A percentile compares a stretch with the other conserved stretches of the same genome.
These are phyloP conservation scores for Apophysomyces elegans DNA, from an alignment of 371 early-diverging fungal species.

Conservation along the genomic window DNA sequence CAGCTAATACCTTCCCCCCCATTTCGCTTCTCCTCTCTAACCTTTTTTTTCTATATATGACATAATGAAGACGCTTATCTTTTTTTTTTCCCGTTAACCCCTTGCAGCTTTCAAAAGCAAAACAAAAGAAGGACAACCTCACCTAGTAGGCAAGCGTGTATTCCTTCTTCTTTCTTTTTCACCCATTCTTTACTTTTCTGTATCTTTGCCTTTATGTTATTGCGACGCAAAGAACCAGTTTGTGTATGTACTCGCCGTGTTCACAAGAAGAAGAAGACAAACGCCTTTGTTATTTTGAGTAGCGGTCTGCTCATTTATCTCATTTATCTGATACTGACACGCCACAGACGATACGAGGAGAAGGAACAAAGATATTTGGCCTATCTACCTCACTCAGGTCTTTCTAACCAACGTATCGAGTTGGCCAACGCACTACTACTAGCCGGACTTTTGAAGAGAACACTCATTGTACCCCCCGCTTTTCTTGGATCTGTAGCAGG, in stretches of 20 bases:
- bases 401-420: slow-evolving; percentile 64
- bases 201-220: neutral
- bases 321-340: neutral
- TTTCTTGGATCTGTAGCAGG: slow-evolving; percentile 46
- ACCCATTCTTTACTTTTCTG: neutral
- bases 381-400: slow-evolving; percentile 61
- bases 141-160: too few species aligned
- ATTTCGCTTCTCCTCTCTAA: too few species aligned
- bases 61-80: too few species aligned
- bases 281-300: neutral
- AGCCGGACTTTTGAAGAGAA: slow-evolving; percentile 56
- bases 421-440: slow-evolving; percentile 60
- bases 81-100: too few species aligned
- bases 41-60: too few species aligned
- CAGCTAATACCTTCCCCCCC: too few species aligned
- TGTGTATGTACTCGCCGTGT: neutral
- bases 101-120: too few species aligned
- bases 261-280: neutral
- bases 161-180: neutral
- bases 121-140: too few species aligned
- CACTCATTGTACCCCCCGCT: slow-evolving; percentile 61
- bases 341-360: neutral
- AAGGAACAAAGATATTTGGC: slow-evolving; percentile 44
- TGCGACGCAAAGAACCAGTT: neutral
- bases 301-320: neutral